Conservation (phyloP, 306 rosid species). For the Styphnolobium japonicum region DNA sequence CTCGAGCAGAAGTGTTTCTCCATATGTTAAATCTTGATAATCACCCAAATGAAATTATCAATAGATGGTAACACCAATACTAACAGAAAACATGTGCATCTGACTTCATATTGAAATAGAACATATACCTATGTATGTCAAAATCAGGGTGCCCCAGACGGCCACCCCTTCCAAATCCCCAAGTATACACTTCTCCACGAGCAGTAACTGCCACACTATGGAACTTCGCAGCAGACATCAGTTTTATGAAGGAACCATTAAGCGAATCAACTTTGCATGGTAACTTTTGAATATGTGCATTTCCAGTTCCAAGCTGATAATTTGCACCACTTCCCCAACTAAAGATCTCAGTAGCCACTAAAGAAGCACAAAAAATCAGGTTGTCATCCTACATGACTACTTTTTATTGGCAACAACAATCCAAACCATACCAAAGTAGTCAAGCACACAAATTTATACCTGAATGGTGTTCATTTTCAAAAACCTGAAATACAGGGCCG, state of each 20-base stretch:
- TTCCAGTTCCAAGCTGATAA: conserved; percentile 99
- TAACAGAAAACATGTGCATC: neutral
- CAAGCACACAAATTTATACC: conserved; percentile 48
- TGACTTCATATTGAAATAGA: neutral
- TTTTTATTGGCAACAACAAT: conserved; percentile 7
- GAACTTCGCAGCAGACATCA: conserved; percentile 88
- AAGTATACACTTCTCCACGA: conserved; percentile 78
- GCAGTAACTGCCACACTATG: conserved; percentile 88
- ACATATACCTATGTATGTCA: conserved; percentile 85
- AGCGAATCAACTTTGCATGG: conserved; percentile 94
- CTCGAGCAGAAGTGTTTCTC: neutral
- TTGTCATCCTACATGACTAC: conserved; percentile 1
- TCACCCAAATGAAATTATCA: neutral
- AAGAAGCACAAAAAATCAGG: conserved; percentile 35
- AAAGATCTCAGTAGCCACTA: conserved; percentile 78
- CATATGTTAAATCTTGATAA: neutral
- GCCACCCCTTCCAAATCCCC: conserved; percentile 99
- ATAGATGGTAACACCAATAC: neutral
- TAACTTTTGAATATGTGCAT: conserved; percentile 81
- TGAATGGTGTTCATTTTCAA: conserved; percentile 51
- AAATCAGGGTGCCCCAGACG: conserved; percentile 98
- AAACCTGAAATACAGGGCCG: conserved; percentile 67
- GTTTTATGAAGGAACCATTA: conserved; percentile 61
- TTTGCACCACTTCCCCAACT: conserved; percentile 99
- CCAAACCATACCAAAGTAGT: conserved; percentile 21